Evolutionary conservation across 768 basidiomycete genomes (phyloP), one percentile per base, ranked within the genome.

Genomic region (Tulasnella sp.): DNA sequence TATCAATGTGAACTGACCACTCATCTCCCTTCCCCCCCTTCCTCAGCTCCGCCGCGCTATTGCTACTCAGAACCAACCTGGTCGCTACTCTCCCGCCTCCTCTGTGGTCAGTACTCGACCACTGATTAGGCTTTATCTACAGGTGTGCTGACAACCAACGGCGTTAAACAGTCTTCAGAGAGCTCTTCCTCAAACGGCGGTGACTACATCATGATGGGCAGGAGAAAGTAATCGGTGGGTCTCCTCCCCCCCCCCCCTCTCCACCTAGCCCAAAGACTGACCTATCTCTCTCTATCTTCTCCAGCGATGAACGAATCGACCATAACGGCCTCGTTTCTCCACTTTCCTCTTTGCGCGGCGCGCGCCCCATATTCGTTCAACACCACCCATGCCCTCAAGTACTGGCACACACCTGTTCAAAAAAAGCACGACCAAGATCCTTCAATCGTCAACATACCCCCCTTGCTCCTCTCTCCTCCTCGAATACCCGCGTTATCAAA

Each of bases 201-300:
- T 71, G 78, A 79, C 48, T 79, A 79, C 71, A 44, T 79, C 71
- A 79, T 79, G 78, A 79, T 79, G 78, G 78, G 78, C 38, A 27
- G 73, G 8, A 79, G n/a, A n/a, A n/a, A n/a, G n/a, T n/a, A 79
- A 27, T 46, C 39, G n/a, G 78, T 79, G 21, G 24, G 78, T 79
- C 39, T 18, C 44, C 36, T 8, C 34, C 38, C 52, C 36, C 31
- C 10, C 52, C 75, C 31, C 38, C 34, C 19, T 75, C 56, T 39
- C 44, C 36, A 58, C 36, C 74, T 19, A 75, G 38, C 52, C 52
- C 62, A 58, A 16, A 44, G 24, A 68, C 52, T 62, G 1, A 77
- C 76, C 34, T 48, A 27, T 34, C 52, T 27, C 52, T 27, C 19
- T 31, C 71, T 58, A 56, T 44, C 76, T 62, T 77, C 38, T 77